phyloP scores from a whole-genome alignment of 768 basidiomycete species.

The Leccinum imitatum region DNA sequence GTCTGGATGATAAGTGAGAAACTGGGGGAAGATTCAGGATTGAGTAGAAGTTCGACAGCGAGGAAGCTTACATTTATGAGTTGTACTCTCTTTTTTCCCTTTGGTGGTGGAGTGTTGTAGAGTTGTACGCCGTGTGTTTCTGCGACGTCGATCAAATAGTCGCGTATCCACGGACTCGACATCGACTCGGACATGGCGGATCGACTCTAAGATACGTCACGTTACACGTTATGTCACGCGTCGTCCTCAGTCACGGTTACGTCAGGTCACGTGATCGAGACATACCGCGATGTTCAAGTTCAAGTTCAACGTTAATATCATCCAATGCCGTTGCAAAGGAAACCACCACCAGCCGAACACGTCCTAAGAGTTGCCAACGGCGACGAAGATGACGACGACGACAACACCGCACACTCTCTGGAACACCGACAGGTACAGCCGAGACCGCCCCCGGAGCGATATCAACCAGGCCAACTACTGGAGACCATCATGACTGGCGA shows the following conservation, averaged over 20 bases:
- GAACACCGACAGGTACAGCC: slow-evolving; percentile 3
- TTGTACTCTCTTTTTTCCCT: slow-evolving; percentile 54
- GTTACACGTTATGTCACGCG: slow-evolving; percentile 21
- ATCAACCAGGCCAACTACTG: slow-evolving; percentile 61
- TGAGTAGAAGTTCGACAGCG: not conserved
- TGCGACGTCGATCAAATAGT: slow-evolving; percentile 50
- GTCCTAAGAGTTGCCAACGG: not conserved
- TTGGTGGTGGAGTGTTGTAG: slow-evolving; percentile 16
- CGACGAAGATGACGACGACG: slow-evolving; percentile 3
- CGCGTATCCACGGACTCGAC: slow-evolving; percentile 53
- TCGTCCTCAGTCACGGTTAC: slow-evolving; percentile 21
- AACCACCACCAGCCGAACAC: slow-evolving; percentile 17
- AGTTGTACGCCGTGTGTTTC: slow-evolving; percentile 52
- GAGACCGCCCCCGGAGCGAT: slow-evolving; percentile 35
- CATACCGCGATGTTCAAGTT: not conserved
- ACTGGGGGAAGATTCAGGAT: slow-evolving; percentile 38
- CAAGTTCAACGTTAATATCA: not conserved
- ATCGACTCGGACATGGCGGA: slow-evolving; percentile 39
- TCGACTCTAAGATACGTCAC: slow-evolving; percentile 5
- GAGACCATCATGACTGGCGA: slow-evolving; percentile 66
- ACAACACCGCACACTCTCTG: slow-evolving; percentile 4
- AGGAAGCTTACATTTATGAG: slow-evolving; percentile 48
- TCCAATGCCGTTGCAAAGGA: slow-evolving; percentile 18
- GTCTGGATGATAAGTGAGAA: slow-evolving; percentile 49
- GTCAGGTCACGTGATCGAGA: slow-evolving; percentile 20